Evolutionary conservation across 2,329 filamentous ascomycete genomes (phyloP).

Genomic region (Seiridium cupressi): DNA sequence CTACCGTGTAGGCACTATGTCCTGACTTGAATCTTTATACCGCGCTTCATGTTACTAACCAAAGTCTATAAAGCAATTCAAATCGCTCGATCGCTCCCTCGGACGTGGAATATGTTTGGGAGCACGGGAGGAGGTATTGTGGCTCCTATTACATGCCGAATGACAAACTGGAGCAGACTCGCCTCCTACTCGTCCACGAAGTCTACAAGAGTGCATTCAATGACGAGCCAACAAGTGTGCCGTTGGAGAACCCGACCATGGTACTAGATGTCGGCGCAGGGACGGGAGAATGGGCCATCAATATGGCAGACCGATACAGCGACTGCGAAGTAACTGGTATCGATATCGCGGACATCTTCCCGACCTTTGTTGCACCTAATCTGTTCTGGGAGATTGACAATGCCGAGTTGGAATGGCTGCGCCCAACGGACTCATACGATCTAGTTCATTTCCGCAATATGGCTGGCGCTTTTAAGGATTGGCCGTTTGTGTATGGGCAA

Average conservation of each 20-base stretch:
- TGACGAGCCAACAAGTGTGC: slow-evolving; percentile 42
- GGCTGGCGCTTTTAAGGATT: slow-evolving; percentile 55
- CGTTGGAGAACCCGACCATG: slow-evolving; percentile 36
- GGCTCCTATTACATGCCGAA: slow-evolving; percentile 65
- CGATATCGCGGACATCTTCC: slow-evolving; percentile 58
- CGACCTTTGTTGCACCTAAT: slow-evolving; percentile 55
- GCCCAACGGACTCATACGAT: slow-evolving; percentile 50
- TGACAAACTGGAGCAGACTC: slow-evolving; percentile 63
- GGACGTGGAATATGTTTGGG: slow-evolving; percentile 55
- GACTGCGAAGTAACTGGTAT: slow-evolving; percentile 57
- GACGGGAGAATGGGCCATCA: slow-evolving; percentile 51
- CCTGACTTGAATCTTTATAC: background rate
- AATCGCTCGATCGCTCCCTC: slow-evolving; percentile 48
- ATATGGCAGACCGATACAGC: slow-evolving; percentile 53
- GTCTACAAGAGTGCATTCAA: slow-evolving; percentile 55
- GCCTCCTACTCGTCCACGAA: slow-evolving; percentile 61
- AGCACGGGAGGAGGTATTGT: slow-evolving; percentile 63
- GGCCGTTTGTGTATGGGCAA: slow-evolving; percentile 52
- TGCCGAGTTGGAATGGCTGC: slow-evolving; percentile 57
- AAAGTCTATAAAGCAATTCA: slow-evolving; percentile 22
- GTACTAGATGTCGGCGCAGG: slow-evolving; percentile 61
- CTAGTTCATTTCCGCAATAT: slow-evolving; percentile 56
- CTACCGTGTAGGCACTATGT: slow-evolving; percentile 35
- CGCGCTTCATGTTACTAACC: background rate
- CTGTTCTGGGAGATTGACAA: slow-evolving; percentile 61